Conservation (phyloP, 768 basidiomycete species). For the Serpula lacrymans region DNA sequence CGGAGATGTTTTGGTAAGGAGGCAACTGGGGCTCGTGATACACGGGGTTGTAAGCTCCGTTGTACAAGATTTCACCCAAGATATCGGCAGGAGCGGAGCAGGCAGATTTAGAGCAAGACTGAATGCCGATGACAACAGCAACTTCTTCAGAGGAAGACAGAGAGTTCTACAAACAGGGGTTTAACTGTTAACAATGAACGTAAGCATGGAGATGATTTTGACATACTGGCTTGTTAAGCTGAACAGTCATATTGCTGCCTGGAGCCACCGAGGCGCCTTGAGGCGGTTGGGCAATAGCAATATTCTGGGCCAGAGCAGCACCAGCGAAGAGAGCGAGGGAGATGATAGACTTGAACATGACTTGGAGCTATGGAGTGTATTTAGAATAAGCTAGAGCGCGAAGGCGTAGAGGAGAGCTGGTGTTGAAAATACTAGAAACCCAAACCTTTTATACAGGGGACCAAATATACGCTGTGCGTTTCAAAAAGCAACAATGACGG, state of each 20-base stretch:
- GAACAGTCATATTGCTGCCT: slow-evolving; percentile 29
- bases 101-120: slow-evolving; percentile 25
- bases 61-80: slow-evolving; percentile 27
- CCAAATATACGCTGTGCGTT: too few species aligned
- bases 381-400: too few species aligned
- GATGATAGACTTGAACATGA: too few species aligned
- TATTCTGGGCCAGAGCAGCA: slow-evolving; percentile 25
- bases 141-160: slow-evolving; percentile 31
- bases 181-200: too few species aligned
- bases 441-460: too few species aligned
- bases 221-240: slow-evolving; percentile 32
- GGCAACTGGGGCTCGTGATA: too few species aligned
- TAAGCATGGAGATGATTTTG: neutral
- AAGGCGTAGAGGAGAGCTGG: too few species aligned
- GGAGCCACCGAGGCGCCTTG: slow-evolving; percentile 17
- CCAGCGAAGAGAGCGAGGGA: too few species aligned
- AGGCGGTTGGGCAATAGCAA: slow-evolving; percentile 28
- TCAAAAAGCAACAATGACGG: too few species aligned
- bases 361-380: too few species aligned
- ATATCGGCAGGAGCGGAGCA: slow-evolving; percentile 11
- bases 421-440: too few species aligned
- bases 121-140: slow-evolving; percentile 30
- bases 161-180: too few species aligned
- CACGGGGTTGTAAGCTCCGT: slow-evolving; percentile 26
- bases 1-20: neutral